A percentile compares a stretch with the other conserved stretches of the same genome.
These are phyloP conservation scores for Thalassiosira livingstoniorum DNA, from an alignment of 352 stramenopile species.

Conservation along the genomic window DNA sequence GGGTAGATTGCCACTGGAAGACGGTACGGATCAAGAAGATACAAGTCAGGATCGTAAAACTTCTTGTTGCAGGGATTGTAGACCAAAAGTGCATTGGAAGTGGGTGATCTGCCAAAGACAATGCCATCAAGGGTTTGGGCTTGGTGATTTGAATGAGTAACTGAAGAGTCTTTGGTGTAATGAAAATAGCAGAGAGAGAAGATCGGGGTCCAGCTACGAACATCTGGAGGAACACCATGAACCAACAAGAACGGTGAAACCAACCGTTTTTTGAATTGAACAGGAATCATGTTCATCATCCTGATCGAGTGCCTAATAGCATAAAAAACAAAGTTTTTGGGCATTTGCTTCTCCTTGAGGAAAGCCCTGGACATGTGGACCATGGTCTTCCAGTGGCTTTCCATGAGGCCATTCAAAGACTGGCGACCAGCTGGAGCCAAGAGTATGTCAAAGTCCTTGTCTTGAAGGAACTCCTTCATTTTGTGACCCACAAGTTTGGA, in stretches of 20 bases:
- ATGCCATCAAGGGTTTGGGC: constrained; percentile 23
- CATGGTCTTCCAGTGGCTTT: constrained; percentile 28
- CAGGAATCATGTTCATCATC: constrained; percentile 22
- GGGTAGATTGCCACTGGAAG: constrained; percentile 11
- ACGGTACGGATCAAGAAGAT: constrained; percentile 7
- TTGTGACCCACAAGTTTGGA: too few relatives aligned
- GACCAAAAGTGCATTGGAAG: constrained; percentile 13
- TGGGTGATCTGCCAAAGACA: constrained; percentile 4
- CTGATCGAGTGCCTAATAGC: constrained; percentile 9
- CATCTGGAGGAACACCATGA: constrained; percentile 5
- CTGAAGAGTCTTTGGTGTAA: background rate
- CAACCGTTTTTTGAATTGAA: background rate
- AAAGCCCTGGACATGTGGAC: constrained; percentile 20
- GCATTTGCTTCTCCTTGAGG: constrained; percentile 32
- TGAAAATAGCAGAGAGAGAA: constrained; percentile 17
- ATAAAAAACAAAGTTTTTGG: constrained; percentile 2
- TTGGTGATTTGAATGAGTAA: background rate
- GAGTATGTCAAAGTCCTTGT: constrained; percentile 9
- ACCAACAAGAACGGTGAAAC: constrained; percentile 15
- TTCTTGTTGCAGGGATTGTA: constrained; percentile 30
- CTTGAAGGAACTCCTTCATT: background rate
- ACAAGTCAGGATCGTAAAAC: constrained; percentile 16
- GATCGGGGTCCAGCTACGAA: constrained; percentile 5
- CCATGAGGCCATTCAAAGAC: constrained; percentile 35
- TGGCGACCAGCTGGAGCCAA: constrained; percentile 6